Conservation (phyloP, 768 basidiomycete species). For the Lyophyllum shimeji region DNA sequence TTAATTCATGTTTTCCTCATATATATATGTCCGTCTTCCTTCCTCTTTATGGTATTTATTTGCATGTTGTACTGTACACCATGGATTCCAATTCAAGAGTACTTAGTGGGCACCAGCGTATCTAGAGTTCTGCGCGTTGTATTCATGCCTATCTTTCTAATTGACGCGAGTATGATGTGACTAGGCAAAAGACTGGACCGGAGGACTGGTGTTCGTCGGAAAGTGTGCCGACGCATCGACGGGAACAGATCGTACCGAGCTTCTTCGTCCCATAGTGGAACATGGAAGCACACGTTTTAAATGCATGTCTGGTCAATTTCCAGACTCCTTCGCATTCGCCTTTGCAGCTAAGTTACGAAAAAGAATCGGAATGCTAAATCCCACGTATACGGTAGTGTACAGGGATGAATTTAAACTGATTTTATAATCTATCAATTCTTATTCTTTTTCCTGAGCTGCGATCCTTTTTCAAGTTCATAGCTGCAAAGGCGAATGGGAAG, state of each 20-base stretch:
- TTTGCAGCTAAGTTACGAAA: no score
- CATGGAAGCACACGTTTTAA: background rate
- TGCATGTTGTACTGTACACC: background rate
- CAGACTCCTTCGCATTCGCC: no score
- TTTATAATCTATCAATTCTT: no score
- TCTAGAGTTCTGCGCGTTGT: background rate
- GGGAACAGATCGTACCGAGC: background rate
- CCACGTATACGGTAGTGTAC: no score
- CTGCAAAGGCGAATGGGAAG: no score
- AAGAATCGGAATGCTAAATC: no score
- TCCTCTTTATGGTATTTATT: slow-evolving; percentile 3
- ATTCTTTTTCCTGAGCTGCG: no score
- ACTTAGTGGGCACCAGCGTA: background rate
- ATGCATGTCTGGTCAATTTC: background rate
- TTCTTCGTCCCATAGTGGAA: background rate
- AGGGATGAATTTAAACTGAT: no score
- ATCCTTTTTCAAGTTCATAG: no score
- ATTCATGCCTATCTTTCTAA: background rate
- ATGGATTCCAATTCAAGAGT: background rate
- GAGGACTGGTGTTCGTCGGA: background rate
- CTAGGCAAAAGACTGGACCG: background rate
- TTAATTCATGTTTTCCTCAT: background rate
- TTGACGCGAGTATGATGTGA: background rate
- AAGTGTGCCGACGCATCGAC: background rate
- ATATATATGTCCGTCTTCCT: background rate